These are phyloP conservation scores for Arthrobotrys megalospora DNA, from an alignment of 2,329 filamentous ascomycete species.

Conservation along the genomic window DNA sequence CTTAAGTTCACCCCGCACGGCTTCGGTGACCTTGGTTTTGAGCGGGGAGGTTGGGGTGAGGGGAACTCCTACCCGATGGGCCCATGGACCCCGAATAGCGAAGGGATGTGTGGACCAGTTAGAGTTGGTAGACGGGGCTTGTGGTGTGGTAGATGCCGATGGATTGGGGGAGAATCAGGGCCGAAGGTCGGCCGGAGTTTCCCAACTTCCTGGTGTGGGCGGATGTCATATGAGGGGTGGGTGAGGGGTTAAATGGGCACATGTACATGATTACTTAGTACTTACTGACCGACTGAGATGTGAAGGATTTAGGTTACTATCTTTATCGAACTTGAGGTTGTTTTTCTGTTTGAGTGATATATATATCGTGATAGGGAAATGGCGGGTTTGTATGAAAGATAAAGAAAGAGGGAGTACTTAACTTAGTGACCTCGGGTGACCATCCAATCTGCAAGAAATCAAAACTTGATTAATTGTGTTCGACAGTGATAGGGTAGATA, in stretches of 20 bases:
- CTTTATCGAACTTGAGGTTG: too few species aligned
- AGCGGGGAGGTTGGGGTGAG: conserved; percentile 9
- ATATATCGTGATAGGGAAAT: too few species aligned
- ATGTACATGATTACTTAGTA: too few species aligned
- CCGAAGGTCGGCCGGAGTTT: conserved; percentile 44
- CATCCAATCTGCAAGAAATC: too few species aligned
- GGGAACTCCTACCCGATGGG: conserved; percentile 39
- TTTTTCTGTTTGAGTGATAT: too few species aligned
- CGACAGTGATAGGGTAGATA: conserved; percentile 2
- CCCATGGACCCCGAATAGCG: neutral
- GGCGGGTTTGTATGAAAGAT: too few species aligned
- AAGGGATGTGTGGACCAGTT: conserved; percentile 25
- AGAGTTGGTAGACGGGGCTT: conserved; percentile 33
- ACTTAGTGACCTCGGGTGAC: neutral
- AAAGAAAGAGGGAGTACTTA: too few species aligned
- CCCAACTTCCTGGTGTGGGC: neutral
- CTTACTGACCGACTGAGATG: too few species aligned
- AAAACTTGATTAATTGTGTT: conserved; percentile 13
- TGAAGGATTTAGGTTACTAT: too few species aligned
- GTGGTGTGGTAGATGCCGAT: conserved; percentile 42
- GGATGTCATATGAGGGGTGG: neutral
- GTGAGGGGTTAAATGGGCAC: too few species aligned
- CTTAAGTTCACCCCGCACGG: conserved; percentile 21
- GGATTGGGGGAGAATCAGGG: neutral
- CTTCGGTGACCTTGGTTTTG: conserved; percentile 29